Evolutionary conservation across 2,329 filamentous ascomycete genomes (phyloP), one percentile per base, ranked within the genome.

Genomic region (Chaetomium strumarium): DNA sequence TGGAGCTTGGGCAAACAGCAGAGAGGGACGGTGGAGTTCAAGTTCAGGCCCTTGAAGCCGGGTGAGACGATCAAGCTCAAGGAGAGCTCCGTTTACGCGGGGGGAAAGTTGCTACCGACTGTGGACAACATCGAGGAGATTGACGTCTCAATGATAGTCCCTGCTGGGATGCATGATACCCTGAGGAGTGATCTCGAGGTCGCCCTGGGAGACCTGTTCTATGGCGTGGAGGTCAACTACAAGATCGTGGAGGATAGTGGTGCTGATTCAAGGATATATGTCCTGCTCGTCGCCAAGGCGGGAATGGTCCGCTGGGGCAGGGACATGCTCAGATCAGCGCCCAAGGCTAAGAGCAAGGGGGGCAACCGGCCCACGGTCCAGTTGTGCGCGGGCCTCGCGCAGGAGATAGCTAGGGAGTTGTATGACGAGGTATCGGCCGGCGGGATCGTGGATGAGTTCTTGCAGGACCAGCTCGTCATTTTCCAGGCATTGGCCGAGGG

Each of bases 401-500:
- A 66, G 24, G 70, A 67, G n/a, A 64, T 83, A 3, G 73, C 74
- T 39, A 66, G 64, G 43, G 69, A 71, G 3, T 66, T 83, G 17
- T 68, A 69, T 49, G 63, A 68, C 2, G 78, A 81, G 58, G 65
- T 78, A 1, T 62, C 63, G 8, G 60, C 67, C 1, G 68, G 72
- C 2, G 74, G 78, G 0, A 69, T 74, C 2, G 75, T 80, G 7
- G 81, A 85, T 56, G 71, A 77, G 58, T 73, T 76, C 60, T 68
- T 84, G 13, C 79, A 84, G 65, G 82, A 84, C 63, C 81, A 85
- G 63, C 60, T 85, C 20, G 68, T 84, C 3, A 69, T 80, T 16
- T 82, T 83, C 60, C 81, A 85, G 64, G 77, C 77, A 4, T 67
- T 85, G 10, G 76, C 78, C 1, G 70, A 75, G 12, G 80, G 78